Evolutionary conservation across 495 filamentous ascomycete genomes (phyloP).

Genomic region (Ascodesmis nigricans): DNA sequence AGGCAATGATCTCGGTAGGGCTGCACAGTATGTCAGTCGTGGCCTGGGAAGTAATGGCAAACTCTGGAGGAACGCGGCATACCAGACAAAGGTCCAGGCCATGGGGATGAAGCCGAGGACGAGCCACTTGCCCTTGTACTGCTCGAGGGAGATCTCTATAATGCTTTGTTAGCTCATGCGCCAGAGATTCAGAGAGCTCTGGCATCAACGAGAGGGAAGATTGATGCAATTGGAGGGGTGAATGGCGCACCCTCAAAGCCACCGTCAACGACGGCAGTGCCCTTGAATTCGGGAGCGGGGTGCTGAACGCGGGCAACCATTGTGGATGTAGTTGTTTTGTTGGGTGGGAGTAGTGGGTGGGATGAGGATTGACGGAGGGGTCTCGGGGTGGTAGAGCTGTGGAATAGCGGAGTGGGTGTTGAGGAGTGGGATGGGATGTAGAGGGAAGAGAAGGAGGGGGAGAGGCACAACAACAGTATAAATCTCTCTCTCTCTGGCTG

Average conservation of each 20-base stretch:
- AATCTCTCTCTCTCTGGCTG: background rate
- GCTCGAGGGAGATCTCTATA: conserved; percentile 25
- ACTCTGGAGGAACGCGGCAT: conserved; percentile 3
- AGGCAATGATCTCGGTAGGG: conserved; percentile 31
- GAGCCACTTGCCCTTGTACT: conserved; percentile 29
- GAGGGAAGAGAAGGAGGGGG: background rate
- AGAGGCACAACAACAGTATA: background rate
- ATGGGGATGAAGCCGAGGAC: conserved; percentile 31
- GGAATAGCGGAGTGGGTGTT: background rate
- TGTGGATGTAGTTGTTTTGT: conserved; percentile 45
- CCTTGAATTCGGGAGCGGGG: conserved; percentile 30
- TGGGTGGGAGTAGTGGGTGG: conserved; percentile 32
- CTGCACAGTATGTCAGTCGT: conserved; percentile 6
- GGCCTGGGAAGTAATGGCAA: background rate
- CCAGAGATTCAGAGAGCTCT: background rate
- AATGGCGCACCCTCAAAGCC: conserved; percentile 27
- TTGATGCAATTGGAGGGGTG: background rate
- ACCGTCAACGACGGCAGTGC: conserved; percentile 28
- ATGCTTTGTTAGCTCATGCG: conserved; percentile 18
- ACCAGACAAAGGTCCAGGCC: conserved; percentile 34
- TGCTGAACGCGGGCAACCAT: conserved; percentile 30
- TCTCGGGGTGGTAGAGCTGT: background rate
- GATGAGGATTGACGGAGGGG: conserved; percentile 21
- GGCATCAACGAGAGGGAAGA: background rate
- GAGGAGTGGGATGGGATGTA: background rate